A percentile compares a stretch with the other conserved stretches of the same genome.
phyloP scores from a whole-genome alignment of 208 protist species.

The Vickermania spadyakhi region DNA sequence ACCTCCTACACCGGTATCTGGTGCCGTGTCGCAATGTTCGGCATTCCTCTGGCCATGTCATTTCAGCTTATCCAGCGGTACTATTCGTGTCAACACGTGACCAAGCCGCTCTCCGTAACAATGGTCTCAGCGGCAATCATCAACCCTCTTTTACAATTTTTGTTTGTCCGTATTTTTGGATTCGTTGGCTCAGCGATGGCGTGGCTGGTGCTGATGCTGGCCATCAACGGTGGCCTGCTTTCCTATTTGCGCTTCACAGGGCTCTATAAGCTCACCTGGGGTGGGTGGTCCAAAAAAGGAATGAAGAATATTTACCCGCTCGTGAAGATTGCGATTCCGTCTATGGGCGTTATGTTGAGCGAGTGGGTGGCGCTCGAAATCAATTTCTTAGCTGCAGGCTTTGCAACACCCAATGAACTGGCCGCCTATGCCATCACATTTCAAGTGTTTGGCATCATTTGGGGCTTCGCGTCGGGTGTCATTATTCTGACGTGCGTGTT shows the following conservation, averaged over 20 bases:
- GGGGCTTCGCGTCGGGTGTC: conserved; percentile 57
- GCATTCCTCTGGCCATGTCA: conserved; percentile 36
- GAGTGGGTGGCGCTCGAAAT: conserved; percentile 82
- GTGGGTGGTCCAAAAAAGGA: conserved; percentile 46
- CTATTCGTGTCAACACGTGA: conserved; percentile 75
- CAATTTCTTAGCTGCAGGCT: conserved; percentile 53
- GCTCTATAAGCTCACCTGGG: conserved; percentile 59
- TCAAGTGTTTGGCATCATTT: conserved; percentile 69
- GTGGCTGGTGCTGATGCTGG: conserved; percentile 61
- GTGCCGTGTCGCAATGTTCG: conserved; percentile 61
- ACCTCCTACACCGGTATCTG: conserved; percentile 64
- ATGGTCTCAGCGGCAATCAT: conserved; percentile 37
- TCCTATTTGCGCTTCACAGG: conserved; percentile 41
- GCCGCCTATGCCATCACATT: conserved; percentile 73
- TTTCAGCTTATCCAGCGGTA: conserved; percentile 73
- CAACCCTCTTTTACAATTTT: conserved; percentile 57
- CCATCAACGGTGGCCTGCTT: conserved; percentile 31
- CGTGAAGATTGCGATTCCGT: conserved; percentile 60
- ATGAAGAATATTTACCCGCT: conserved; percentile 36
- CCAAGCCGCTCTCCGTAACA: conserved; percentile 59
- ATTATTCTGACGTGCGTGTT: conserved; percentile 68
- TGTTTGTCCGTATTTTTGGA: conserved; percentile 58
- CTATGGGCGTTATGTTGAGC: conserved; percentile 79
- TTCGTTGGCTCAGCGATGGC: conserved; percentile 65
- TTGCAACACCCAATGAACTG: conserved; percentile 44